Evolutionary conservation across 2,329 filamentous ascomycete genomes (phyloP), one percentile per base, ranked within the genome.

Genomic region (Cephalotrichum gorgonifer): DNA sequence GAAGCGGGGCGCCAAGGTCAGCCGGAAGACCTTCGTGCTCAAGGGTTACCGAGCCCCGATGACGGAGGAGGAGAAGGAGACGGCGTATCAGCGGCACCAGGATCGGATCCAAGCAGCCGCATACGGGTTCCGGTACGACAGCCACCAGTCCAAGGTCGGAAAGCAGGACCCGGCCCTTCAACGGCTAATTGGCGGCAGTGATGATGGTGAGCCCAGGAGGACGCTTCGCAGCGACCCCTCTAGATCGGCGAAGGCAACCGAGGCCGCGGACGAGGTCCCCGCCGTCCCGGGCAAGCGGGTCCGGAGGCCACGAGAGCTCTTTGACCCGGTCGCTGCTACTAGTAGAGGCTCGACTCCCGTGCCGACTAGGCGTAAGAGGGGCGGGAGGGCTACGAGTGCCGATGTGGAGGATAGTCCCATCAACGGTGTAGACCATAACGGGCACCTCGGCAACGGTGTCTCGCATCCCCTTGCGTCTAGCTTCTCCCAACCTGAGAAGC

Each of bases 101-200:
- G 78, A 82, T 62, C 69, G 69, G 49, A 67, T 80, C 52, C 76
- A 78, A 71, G 78, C 79, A 7, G 69, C 75, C 52, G 69, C 73
- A 2, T 83, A 82, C 56, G 73, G 75, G 15, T 81, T 82, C 55
- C 75, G 80, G 52, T 79, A 81, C 54, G 78, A 82, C 54, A 69
- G 74, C 9, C 74, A 78, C 47, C 71, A 73, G 2, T 72, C 71
- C 52, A 77, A 76, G 60, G 69, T 81, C 51, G 78, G 78, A 20
- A 68, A 69, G 31, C 81, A 84, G 57, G 77, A 82, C 51, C 76
- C 78, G 1, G 64, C 75, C 31, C 71, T 68, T 9, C 78, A 82
- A 54, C 65, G 70, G 33, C 64, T 86, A 39, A 45, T 47, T 9
- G 44, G 51, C 25, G 53, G 53, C 35, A 50, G 48, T 23, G 65